A percentile compares a stretch with the other conserved stretches of the same genome.
Evolutionary conservation across 768 basidiomycete genomes (phyloP).

Genomic region (Panellus pusillus): DNA sequence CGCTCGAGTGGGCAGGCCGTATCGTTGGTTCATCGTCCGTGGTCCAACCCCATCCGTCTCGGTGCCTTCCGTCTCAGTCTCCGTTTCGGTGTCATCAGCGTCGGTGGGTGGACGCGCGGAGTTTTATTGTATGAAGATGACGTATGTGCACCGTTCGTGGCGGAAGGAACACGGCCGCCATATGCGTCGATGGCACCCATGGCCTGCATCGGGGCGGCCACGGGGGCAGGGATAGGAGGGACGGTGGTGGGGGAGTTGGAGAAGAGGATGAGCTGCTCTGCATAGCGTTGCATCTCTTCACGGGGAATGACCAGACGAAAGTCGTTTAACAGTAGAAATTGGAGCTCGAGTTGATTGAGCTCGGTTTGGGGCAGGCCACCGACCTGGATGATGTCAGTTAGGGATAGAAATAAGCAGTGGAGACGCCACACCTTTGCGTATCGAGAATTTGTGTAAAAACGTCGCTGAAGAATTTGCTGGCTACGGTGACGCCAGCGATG

Average conservation of each 20-base stretch:
- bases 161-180: slow-evolving; percentile 37
- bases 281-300: slow-evolving; percentile 94
- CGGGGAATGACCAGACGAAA: slow-evolving; percentile 85
- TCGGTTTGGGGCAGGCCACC: slow-evolving; percentile 92
- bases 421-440: slow-evolving; percentile 82
- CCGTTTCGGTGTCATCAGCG: slow-evolving; percentile 24
- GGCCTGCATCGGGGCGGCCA: slow-evolving; percentile 41
- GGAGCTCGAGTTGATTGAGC: slow-evolving; percentile 95
- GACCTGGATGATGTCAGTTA: slow-evolving; percentile 53
- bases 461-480: slow-evolving; percentile 97
- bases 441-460: slow-evolving; percentile 97
- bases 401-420: not conserved
- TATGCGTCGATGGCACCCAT: slow-evolving; percentile 60
- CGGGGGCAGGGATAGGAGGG: slow-evolving; percentile 23
- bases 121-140: slow-evolving; percentile 12
- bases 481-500: slow-evolving; percentile 98
- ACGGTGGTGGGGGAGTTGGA: slow-evolving; percentile 39
- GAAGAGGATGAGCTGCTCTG: slow-evolving; percentile 82
- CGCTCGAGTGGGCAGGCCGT: slow-evolving; percentile 41
- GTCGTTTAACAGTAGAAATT: slow-evolving; percentile 95
- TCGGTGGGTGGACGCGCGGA: slow-evolving; percentile 21
- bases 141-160: not conserved
- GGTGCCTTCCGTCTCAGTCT: slow-evolving; percentile 35
- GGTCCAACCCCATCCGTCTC: slow-evolving; percentile 57
- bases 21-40: slow-evolving; percentile 88